phyloP scores from a whole-genome alignment of 2,329 filamentous ascomycete genomes.

The Cryphonectria radicalis region DNA sequence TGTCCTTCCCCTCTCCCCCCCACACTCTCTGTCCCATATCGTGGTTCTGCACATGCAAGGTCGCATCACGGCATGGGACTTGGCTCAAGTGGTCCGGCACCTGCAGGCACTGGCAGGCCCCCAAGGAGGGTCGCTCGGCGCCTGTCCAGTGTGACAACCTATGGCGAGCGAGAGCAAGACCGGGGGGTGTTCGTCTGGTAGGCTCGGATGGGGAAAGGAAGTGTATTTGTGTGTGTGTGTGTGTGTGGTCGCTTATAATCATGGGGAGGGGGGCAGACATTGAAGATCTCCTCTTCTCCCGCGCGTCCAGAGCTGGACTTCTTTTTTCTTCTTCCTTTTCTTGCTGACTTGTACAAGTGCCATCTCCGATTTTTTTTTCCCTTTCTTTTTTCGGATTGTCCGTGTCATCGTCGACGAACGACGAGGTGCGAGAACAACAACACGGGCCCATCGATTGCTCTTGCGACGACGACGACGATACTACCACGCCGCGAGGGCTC shows the following conservation, averaged over 20 bases:
- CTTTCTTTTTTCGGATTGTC: background rate
- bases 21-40: conserved; percentile 18
- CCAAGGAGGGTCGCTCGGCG: background rate
- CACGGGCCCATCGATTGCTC: background rate
- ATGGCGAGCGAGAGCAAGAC: background rate
- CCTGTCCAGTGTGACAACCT: conserved; percentile 4
- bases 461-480: background rate
- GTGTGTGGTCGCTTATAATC: conserved; percentile 1
- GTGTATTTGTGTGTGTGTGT: too few species aligned
- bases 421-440: background rate
- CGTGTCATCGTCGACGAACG: background rate
- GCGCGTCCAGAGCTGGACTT: background rate
- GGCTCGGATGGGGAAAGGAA: background rate
- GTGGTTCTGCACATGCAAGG: conserved; percentile 26
- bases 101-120: background rate
- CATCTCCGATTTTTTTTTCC: background rate
- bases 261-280: background rate
- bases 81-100: conserved; percentile 12
- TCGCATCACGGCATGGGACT: conserved; percentile 21
- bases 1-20: too few species aligned
- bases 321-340: background rate
- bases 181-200: background rate
- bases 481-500: background rate
- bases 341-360: background rate
- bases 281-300: background rate